Conservation (phyloP, 2,329 filamentous ascomycete genomes). For the Penicillium sp. region DNA sequence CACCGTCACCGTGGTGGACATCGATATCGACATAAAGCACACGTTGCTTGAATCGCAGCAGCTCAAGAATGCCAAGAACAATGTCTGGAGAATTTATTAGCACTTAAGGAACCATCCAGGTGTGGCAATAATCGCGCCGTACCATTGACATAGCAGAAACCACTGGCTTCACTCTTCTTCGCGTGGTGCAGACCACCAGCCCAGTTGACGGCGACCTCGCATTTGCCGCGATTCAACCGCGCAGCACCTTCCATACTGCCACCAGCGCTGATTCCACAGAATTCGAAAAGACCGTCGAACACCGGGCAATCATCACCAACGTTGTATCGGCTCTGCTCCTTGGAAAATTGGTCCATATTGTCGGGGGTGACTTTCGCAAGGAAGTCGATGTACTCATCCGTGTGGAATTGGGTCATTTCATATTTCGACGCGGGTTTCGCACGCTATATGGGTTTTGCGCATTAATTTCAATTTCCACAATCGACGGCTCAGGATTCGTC, state of each 20-base stretch:
- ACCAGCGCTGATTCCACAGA: conserved; percentile 69
- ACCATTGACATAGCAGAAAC: conserved; percentile 97
- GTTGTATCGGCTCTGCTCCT: conserved; percentile 82
- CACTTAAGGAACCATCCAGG: neutral
- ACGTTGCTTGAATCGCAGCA: conserved; percentile 63
- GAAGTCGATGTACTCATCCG: conserved; percentile 73
- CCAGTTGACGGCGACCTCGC: conserved; percentile 76
- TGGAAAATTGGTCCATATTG: conserved; percentile 92
- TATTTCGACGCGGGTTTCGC: conserved; percentile 74
- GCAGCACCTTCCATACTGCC: conserved; percentile 71
- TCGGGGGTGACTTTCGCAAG: conserved; percentile 89
- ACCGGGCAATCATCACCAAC: conserved; percentile 66
- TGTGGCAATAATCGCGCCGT: conserved; percentile 6
- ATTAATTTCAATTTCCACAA: conserved; percentile 14
- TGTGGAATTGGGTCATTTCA: conserved; percentile 74
- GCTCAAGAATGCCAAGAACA: conserved; percentile 65
- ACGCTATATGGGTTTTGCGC: conserved; percentile 52
- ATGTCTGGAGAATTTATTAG: conserved; percentile 52
- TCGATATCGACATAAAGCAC: conserved; percentile 69
- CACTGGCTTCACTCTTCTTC: conserved; percentile 90
- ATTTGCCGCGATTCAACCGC: conserved; percentile 67
- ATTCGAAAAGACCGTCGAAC: conserved; percentile 70
- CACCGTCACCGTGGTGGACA: conserved; percentile 68
- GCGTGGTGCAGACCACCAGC: conserved; percentile 95
- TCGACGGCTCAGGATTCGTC: neutral